phyloP scores from a whole-genome alignment of 371 early-diverging fungal species.

The Polyrhizophydium stewartii region DNA sequence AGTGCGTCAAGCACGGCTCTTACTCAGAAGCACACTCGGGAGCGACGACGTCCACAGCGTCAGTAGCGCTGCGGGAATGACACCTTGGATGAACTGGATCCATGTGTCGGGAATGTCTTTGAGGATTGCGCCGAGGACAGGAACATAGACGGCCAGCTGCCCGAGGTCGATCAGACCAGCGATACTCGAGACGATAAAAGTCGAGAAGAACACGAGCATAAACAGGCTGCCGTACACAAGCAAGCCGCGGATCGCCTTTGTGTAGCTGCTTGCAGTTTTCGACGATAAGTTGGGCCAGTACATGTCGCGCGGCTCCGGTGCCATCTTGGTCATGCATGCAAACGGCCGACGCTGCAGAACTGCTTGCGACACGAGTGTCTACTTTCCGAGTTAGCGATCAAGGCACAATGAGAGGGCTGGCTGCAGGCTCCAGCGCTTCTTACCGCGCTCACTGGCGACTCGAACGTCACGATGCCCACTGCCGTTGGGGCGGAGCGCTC shows the following conservation, averaged over 20 bases:
- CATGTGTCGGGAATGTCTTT: conserved; percentile 42
- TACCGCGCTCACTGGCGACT: conserved; percentile 50
- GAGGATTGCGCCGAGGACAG: conserved; percentile 48
- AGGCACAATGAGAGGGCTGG: neutral
- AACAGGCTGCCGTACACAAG: conserved; percentile 31
- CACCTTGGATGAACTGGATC: conserved; percentile 55
- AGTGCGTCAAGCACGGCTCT: conserved; percentile 17
- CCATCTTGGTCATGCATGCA: conserved; percentile 64
- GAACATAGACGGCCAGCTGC: conserved; percentile 58
- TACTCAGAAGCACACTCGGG: conserved; percentile 61
- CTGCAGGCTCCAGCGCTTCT: conserved; percentile 16
- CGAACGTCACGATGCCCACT: conserved; percentile 79
- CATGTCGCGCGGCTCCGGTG: conserved; percentile 90
- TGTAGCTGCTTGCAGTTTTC: conserved; percentile 39
- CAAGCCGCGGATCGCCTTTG: conserved; percentile 44
- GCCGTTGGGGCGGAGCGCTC: conserved; percentile 57
- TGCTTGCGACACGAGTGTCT: conserved; percentile 49
- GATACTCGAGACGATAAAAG: conserved; percentile 61
- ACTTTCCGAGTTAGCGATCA: neutral
- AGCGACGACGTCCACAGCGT: conserved; percentile 66
- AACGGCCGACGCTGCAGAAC: conserved; percentile 66
- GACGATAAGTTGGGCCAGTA: conserved; percentile 80
- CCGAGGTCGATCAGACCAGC: conserved; percentile 66
- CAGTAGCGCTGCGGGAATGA: conserved; percentile 59
- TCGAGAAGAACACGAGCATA: conserved; percentile 32